Evolutionary conservation across 2,329 filamentous ascomycete species (phyloP).

Genomic region (Penicillium sp.): DNA sequence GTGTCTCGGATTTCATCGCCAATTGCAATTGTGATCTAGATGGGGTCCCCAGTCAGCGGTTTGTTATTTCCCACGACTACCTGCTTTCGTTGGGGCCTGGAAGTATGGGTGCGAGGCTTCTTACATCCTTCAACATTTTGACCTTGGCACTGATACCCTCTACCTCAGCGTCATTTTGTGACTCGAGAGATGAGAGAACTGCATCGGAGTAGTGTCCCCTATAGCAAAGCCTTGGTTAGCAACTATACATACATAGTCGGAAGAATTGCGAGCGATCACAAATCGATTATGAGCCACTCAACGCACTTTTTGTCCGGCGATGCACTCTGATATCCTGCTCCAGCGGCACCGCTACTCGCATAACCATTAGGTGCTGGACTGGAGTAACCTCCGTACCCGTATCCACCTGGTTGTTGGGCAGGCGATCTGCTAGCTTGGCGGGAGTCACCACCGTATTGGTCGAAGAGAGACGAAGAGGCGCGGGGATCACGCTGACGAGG

Average conservation of each 20-base stretch:
- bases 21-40: constrained; percentile 82
- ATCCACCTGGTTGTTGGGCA: constrained; percentile 51
- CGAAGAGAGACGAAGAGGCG: constrained; percentile 70
- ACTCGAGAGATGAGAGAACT: constrained; percentile 88
- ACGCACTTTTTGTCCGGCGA: constrained; percentile 68
- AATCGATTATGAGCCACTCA: not conserved
- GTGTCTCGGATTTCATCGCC: constrained; percentile 93
- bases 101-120: constrained; percentile 33
- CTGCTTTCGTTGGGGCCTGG: not conserved
- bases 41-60: constrained; percentile 11
- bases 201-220: constrained; percentile 91
- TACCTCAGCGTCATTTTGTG: constrained; percentile 88
- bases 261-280: not conserved
- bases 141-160: constrained; percentile 91
- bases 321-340: constrained; percentile 53
- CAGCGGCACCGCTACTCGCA: constrained; percentile 27
- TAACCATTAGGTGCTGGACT: constrained; percentile 25
- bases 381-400: constrained; percentile 40
- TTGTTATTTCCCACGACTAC: not conserved
- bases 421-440: constrained; percentile 41
- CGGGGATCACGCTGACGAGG: constrained; percentile 63
- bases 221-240: constrained; percentile 12
- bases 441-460: constrained; percentile 64
- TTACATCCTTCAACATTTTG: constrained; percentile 79
- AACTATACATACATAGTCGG: not conserved